phyloP scores from a whole-genome alignment of 2,329 filamentous ascomycete genomes.

The Sclerotinia borealis region DNA sequence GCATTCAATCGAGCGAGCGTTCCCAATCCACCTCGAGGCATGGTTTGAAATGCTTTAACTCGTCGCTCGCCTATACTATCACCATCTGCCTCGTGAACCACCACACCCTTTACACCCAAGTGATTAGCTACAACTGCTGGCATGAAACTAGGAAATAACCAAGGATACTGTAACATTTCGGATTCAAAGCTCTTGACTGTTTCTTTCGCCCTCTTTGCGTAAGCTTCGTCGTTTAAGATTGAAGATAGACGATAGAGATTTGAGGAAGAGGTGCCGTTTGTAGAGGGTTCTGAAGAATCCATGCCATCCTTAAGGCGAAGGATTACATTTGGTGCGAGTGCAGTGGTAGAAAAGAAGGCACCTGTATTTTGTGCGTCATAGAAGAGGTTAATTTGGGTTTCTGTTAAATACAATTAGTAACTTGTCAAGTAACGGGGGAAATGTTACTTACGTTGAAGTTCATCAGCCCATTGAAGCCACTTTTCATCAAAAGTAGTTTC shows the following conservation, averaged over 20 bases:
- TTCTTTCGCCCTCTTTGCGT: constrained; percentile 59
- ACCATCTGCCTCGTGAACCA: constrained; percentile 37
- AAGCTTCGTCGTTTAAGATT: constrained; percentile 60
- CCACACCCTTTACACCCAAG: constrained; percentile 58
- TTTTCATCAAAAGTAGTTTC: constrained; percentile 71
- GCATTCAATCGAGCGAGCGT: constrained; percentile 25
- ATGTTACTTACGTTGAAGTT: constrained; percentile 58
- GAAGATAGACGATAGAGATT: constrained; percentile 79
- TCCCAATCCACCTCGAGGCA: constrained; percentile 25
- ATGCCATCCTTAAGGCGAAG: constrained; percentile 92
- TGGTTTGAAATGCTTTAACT: constrained; percentile 33
- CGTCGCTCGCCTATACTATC: constrained; percentile 17
- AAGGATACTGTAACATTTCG: constrained; percentile 88
- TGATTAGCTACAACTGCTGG: constrained; percentile 65
- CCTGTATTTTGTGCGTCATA: constrained; percentile 51
- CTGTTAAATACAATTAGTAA: constrained; percentile 35
- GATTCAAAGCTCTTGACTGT: constrained; percentile 83
- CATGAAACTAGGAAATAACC: constrained; percentile 80
- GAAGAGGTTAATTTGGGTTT: constrained; percentile 70
- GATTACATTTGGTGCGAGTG: constrained; percentile 61
- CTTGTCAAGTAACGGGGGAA: background rate
- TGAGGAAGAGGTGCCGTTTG: constrained; percentile 78
- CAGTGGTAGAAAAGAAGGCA: constrained; percentile 69
- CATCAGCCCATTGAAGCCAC: constrained; percentile 75
- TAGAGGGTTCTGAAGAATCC: constrained; percentile 84